Conservation (phyloP, 306 rosid genomes). For the Acacia crassicarpa region DNA sequence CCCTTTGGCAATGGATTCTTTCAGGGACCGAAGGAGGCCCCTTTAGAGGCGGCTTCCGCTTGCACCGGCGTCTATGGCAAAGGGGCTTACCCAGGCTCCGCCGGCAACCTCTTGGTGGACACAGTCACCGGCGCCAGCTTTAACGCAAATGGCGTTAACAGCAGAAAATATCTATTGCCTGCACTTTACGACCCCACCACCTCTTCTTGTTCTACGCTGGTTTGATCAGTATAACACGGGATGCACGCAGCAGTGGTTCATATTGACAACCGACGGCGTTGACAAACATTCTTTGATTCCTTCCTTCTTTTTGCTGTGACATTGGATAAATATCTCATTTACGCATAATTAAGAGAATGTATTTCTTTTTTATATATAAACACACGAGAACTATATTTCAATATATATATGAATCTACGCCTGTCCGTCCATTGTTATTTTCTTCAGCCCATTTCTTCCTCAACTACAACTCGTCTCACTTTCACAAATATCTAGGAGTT, state of each 20-base stretch:
- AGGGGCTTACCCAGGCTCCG: conserved; percentile 68
- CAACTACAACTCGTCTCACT: too few relatives aligned
- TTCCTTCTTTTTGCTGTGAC: neutral
- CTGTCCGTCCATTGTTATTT: neutral
- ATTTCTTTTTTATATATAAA: too few relatives aligned
- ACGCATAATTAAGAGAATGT: neutral
- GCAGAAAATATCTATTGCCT: conserved; percentile 59
- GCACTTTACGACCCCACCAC: conserved; percentile 58
- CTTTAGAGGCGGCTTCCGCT: conserved; percentile 63
- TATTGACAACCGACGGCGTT: neutral
- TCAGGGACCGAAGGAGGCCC: conserved; percentile 69
- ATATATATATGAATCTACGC: neutral
- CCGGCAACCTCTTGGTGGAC: conserved; percentile 52
- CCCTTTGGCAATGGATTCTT: conserved; percentile 64
- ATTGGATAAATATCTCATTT: neutral
- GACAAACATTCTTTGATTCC: neutral
- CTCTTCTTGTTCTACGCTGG: conserved; percentile 54
- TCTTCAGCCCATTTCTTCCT: too few relatives aligned
- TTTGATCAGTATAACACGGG: conserved; percentile 24
- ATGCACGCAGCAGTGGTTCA: neutral
- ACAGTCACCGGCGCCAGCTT: conserved; percentile 51
- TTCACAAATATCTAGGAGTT: too few relatives aligned
- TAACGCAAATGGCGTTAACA: conserved; percentile 52
- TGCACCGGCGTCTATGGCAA: conserved; percentile 61
- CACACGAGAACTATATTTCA: neutral